Evolutionary conservation across 345 rosid species (phyloP), one percentile per base, ranked within the genome.

Genomic region (Nephelium lappaceum): DNA sequence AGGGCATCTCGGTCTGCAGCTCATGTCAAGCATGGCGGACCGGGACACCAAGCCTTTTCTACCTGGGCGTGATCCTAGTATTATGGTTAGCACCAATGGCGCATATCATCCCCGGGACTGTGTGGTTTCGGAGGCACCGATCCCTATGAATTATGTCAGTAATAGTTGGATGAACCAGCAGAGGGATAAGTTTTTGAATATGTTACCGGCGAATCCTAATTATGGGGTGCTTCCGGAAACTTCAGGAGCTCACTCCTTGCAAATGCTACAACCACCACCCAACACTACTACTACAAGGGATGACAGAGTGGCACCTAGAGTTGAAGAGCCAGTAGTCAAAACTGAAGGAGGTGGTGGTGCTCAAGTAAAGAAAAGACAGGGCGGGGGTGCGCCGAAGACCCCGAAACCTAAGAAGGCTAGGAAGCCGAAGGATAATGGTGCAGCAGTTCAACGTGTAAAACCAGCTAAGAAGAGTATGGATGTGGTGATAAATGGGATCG

Each of bases 391-490:
- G 65, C 89, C 88, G 1, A 91, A 90, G 87, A 21, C 88, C 2
- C 91, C 91, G 5, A 95, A 90, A 81, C 83, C 94, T 0, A 95
- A 92, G 86, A 95, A 93, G 84, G 87, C 95, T 49, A 81, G 94
- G 87, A 95, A 93, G 86, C 93, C 93, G 0, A 95, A 91, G 81
- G 99, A 88, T 15, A 85, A 79, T 70, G 85, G 67, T 6, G 42
- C 75, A 4, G 64, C 92, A 0, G 89, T 83, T 68, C 88, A 89
- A 64, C 89, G 93, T 16, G 85, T 88, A 72, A 95, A 93, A 83
- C 93, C 96, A 31, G 89, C 87, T 53, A 95, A 93, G 89, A 93
- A 92, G 86, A 91, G 91, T 77, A 77, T 90, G 87, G 94, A 95
- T 14, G 86, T 96, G 72, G 93, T 88, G 9, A 91, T 96, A 9